Evolutionary conservation across 2,329 filamentous ascomycete genomes (phyloP), one percentile per base, ranked within the genome.

Genomic region (Leptodontidium sp.): DNA sequence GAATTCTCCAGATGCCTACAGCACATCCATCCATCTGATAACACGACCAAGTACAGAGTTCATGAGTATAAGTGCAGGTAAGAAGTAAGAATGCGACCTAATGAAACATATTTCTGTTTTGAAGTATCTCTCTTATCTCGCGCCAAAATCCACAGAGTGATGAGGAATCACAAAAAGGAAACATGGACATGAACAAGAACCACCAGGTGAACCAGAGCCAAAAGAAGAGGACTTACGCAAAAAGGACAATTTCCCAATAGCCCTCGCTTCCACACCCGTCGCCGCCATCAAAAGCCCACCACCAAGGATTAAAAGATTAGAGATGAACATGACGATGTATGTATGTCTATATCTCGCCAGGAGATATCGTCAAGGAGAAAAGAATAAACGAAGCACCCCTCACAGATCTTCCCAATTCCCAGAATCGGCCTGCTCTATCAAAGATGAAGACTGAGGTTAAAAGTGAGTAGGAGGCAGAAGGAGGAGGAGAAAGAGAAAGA

Each of bases 231-330:
- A 68, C 68, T 69, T 68, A 71, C 67, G 61, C 53, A 65, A 62
- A 21, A 66, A 59, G 15, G 50, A 47, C 40, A 47, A 2, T 55
- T 64, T 65, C 38, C 53, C 67, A 66, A 72, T 69, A 17, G 70
- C 66, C 53, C 70, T 68, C 12, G 69, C 67, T 14, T 65, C 63
- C 14, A 47, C 52, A 17, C 52, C 52, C 8, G 53, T 43, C 55
- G 57, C 66, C 47, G 71, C 71, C 26, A 64, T 55, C 69, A 63
- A 50, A 45, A 71, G 35, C 12, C 24, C 68, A 58, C 62, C 67
- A 53, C 65, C 55, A 40, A 68, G 57, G 58, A 72, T 69, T 66
- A 73, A 68, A 68, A 68, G 45, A 67, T 65, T 68, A 63, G 59
- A 45, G 65, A 67, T 43, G n/a, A 68, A 68, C 69, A 73, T 71